These are phyloP conservation scores for Boletus patriciae DNA, from an alignment of 768 basidiomycete species.

Conservation along the genomic window DNA sequence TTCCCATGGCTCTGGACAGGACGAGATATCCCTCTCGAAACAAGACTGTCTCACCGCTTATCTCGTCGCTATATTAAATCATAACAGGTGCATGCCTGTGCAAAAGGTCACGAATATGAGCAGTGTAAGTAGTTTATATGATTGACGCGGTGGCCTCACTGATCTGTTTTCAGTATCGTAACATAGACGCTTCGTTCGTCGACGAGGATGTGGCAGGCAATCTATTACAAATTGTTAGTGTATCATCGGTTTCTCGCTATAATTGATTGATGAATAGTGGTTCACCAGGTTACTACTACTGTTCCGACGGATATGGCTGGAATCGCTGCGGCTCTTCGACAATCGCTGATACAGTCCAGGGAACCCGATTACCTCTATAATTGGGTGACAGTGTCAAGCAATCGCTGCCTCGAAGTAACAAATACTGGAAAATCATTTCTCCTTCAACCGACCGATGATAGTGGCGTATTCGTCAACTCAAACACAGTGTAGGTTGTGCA, in stretches of 20 bases:
- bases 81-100: conserved; percentile 11
- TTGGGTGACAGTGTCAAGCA: conserved; percentile 22
- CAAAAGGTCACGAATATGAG: conserved; percentile 27
- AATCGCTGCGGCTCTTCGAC: conserved; percentile 21
- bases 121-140: conserved; percentile 21
- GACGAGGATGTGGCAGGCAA: conserved; percentile 20
- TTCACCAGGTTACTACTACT: conserved; percentile 7
- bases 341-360: conserved; percentile 14
- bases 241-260: background rate
- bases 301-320: conserved; percentile 19
- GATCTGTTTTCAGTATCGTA: conserved; percentile 22
- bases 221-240: conserved; percentile 21
- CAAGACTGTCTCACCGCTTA: conserved; percentile 36
- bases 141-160: background rate
- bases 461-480: conserved; percentile 20
- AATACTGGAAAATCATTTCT: conserved; percentile 20
- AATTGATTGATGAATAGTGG: background rate
- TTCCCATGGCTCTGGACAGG: background rate
- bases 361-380: conserved; percentile 15
- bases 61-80: conserved; percentile 25
- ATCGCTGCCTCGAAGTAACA: conserved; percentile 16
- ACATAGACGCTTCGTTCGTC: conserved; percentile 18
- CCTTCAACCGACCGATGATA: conserved; percentile 7
- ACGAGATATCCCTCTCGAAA: conserved; percentile 12
- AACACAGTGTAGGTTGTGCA: conserved; percentile 18